Evolutionary conservation across 164 flowering plant genomes (phyloP).

Genomic region (Nelumbo lutea): DNA sequence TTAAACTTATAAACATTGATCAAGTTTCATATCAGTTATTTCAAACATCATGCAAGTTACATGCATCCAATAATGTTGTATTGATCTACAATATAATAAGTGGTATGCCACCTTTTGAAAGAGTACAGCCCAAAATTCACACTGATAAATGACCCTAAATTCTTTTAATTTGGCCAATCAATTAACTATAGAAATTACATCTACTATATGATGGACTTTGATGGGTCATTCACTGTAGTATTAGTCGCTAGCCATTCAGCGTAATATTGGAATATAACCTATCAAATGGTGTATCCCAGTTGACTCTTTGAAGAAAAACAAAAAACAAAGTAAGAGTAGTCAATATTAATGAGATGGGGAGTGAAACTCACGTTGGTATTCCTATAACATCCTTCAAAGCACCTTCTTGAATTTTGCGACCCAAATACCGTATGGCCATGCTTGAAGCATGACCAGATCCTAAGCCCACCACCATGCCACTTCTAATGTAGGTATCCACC

Average conservation of each 20-base stretch:
- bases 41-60: no score
- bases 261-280: background rate
- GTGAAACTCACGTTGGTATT: conserved; percentile 48
- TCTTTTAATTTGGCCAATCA: no score
- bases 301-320: background rate
- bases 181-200: no score
- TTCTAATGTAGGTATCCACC: conserved; percentile 51
- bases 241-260: background rate
- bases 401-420: conserved; percentile 50
- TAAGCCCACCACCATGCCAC: conserved; percentile 67
- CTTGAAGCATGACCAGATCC: conserved; percentile 61
- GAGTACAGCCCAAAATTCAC: background rate
- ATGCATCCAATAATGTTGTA: no score
- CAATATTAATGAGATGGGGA: background rate
- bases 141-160: background rate
- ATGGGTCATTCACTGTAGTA: background rate
- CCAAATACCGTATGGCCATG: conserved; percentile 55
- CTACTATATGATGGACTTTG: background rate
- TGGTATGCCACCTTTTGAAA: background rate
- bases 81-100: no score
- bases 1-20: no score
- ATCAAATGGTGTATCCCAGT: background rate
- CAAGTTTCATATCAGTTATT: no score
- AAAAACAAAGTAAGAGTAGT: background rate
- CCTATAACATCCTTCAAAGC: conserved; percentile 47